These are phyloP conservation scores for Diplosphaera chodatii DNA, from an alignment of 139 green algal species.

Conservation along the genomic window DNA sequence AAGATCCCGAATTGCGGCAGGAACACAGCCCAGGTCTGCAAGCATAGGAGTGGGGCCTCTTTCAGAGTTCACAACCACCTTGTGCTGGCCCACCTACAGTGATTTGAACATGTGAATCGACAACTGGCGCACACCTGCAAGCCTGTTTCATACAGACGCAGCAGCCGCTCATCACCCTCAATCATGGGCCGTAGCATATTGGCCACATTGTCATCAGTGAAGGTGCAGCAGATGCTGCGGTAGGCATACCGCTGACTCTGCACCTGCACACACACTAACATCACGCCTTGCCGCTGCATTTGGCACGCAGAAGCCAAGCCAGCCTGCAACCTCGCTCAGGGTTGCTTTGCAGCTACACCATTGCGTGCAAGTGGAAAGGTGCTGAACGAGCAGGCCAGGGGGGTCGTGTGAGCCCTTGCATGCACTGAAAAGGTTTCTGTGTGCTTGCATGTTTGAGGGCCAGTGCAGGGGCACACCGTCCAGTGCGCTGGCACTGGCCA, in stretches of 20 bases:
- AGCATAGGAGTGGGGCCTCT: no score
- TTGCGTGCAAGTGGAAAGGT: no score
- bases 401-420: no score
- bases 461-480: not conserved
- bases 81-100: no score
- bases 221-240: conserved; percentile 27
- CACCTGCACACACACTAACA: conserved; percentile 11
- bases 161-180: conserved; percentile 62
- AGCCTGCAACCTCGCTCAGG: no score
- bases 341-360: no score
- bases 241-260: conserved; percentile 14
- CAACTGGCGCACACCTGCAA: not conserved
- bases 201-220: conserved; percentile 25
- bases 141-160: conserved; percentile 61
- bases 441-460: no score
- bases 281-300: not conserved
- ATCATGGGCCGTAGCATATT: conserved; percentile 23
- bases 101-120: conserved; percentile 33
- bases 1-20: conserved; percentile 54
- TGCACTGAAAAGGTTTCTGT: no score
- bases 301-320: not conserved
- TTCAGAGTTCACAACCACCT: no score
- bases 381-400: no score
- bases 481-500: conserved; percentile 6
- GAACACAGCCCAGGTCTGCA: conserved; percentile 70